phyloP scores from a whole-genome alignment of 2,329 filamentous ascomycete genomes.

The Orbilia oligospora region DNA sequence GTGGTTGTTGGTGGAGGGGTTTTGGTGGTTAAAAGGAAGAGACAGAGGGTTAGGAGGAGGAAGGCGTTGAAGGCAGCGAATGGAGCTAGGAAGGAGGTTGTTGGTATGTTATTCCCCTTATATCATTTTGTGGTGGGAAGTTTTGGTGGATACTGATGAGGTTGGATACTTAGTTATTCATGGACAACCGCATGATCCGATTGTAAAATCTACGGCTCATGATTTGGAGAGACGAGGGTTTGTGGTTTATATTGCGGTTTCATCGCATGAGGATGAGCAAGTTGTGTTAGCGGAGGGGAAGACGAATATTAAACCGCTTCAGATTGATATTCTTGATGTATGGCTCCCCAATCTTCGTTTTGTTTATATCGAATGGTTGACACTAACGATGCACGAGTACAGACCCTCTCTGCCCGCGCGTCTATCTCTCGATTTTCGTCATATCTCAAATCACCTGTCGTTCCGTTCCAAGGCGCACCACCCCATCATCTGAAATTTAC shows the following conservation, averaged over 20 bases:
- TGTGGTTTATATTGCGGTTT: slow-evolving; percentile 91
- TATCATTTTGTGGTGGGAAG: not conserved
- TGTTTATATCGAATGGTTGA: slow-evolving; percentile 11
- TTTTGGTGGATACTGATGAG: slow-evolving; percentile 50
- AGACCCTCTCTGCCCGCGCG: slow-evolving; percentile 76
- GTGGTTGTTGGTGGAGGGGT: slow-evolving; percentile 64
- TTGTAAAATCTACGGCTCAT: slow-evolving; percentile 84
- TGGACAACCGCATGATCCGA: slow-evolving; percentile 85
- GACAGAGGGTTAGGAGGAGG: slow-evolving; percentile 74
- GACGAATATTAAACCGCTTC: slow-evolving; percentile 82
- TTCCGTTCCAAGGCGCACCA: slow-evolving; percentile 81
- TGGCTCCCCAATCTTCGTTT: slow-evolving; percentile 64
- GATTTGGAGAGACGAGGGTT: slow-evolving; percentile 93
- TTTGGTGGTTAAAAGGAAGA: slow-evolving; percentile 75
- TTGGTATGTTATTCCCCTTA: slow-evolving; percentile 68
- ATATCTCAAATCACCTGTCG: slow-evolving; percentile 80
- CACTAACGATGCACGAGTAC: slow-evolving; percentile 18
- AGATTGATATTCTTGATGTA: slow-evolving; percentile 85
- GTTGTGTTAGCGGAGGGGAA: slow-evolving; percentile 77
- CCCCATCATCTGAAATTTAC: slow-evolving; percentile 82
- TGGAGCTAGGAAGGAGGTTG: slow-evolving; percentile 88
- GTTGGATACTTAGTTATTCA: slow-evolving; percentile 79
- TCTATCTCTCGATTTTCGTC: slow-evolving; percentile 80
- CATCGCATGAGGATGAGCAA: slow-evolving; percentile 85
- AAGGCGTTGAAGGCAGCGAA: slow-evolving; percentile 84